Conservation (phyloP, 2,329 filamentous ascomycete genomes). For the Leptodontidium sp. region DNA sequence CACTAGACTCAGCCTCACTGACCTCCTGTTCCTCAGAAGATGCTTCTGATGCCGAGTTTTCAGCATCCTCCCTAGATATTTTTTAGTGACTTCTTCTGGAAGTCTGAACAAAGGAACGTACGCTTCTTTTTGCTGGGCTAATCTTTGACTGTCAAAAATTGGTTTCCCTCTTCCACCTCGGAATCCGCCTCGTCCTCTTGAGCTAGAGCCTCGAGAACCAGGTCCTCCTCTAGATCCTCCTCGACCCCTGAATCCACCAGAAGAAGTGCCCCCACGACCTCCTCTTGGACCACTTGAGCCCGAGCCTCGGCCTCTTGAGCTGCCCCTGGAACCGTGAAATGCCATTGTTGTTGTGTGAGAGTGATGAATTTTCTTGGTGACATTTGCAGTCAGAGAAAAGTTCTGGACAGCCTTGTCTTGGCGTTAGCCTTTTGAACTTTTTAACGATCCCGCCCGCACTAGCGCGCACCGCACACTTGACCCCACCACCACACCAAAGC, state of each 20-base stretch:
- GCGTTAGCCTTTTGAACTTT: slow-evolving; percentile 47
- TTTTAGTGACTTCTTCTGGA: slow-evolving; percentile 20
- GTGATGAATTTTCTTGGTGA: slow-evolving; percentile 9
- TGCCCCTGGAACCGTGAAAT: slow-evolving; percentile 41
- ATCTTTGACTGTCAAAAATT: slow-evolving; percentile 56
- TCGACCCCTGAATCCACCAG: slow-evolving; percentile 41
- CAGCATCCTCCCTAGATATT: slow-evolving; percentile 37
- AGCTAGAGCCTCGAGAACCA: slow-evolving; percentile 23
- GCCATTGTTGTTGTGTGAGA: slow-evolving; percentile 31
- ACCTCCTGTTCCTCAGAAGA: slow-evolving; percentile 50
- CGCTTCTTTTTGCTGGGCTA: slow-evolving; percentile 55
- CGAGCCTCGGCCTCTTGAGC: slow-evolving; percentile 34
- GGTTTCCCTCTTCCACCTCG: slow-evolving; percentile 48
- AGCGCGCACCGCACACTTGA: neutral
- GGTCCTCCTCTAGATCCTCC: slow-evolving; percentile 36
- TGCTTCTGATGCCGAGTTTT: slow-evolving; percentile 48
- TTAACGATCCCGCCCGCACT: slow-evolving; percentile 1
- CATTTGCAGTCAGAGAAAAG: neutral
- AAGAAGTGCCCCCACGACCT: slow-evolving; percentile 30
- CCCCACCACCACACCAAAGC: neutral
- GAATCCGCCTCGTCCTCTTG: slow-evolving; percentile 32
- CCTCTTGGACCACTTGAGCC: slow-evolving; percentile 40
- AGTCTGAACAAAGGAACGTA: slow-evolving; percentile 23
- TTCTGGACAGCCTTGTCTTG: slow-evolving; percentile 55
- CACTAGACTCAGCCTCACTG: slow-evolving; percentile 55